phyloP scores from a whole-genome alignment of 352 stramenopile species.

The Blastocystis sp. region DNA sequence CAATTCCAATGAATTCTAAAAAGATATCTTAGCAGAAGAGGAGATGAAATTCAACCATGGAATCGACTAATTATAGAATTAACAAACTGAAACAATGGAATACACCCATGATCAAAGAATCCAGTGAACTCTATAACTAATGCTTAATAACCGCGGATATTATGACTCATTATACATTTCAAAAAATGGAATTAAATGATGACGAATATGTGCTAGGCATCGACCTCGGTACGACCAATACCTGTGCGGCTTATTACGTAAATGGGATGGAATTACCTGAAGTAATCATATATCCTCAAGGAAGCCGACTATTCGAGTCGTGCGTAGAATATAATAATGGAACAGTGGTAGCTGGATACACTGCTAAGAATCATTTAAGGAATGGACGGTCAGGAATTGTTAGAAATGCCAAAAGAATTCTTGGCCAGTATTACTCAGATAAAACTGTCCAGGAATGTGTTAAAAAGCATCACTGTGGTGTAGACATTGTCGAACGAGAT shows the following conservation, averaged over 20 bases:
- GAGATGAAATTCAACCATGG: no score
- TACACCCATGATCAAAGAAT: no score
- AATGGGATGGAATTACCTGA: neutral
- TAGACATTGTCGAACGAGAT: neutral
- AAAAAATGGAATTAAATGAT: no score
- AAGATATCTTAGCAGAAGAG: no score
- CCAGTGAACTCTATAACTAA: no score
- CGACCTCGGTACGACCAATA: neutral
- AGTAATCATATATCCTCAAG: neutral
- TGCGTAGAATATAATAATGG: neutral
- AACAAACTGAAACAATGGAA: no score
- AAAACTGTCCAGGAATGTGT: neutral
- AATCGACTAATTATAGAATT: no score
- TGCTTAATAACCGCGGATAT: no score
- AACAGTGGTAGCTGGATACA: neutral
- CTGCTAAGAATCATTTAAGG: neutral
- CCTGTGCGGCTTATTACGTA: neutral
- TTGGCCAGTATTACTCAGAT: neutral
- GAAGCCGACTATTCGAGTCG: neutral
- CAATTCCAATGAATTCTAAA: no score
- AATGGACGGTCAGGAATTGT: neutral
- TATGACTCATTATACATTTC: no score
- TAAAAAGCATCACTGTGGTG: neutral
- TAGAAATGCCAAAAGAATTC: neutral
- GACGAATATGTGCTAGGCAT: neutral